A percentile compares a stretch with the other conserved stretches of the same genome.
phyloP scores from a whole-genome alignment of 768 basidiomycete species.

The Hydnomerulius pinastri region DNA sequence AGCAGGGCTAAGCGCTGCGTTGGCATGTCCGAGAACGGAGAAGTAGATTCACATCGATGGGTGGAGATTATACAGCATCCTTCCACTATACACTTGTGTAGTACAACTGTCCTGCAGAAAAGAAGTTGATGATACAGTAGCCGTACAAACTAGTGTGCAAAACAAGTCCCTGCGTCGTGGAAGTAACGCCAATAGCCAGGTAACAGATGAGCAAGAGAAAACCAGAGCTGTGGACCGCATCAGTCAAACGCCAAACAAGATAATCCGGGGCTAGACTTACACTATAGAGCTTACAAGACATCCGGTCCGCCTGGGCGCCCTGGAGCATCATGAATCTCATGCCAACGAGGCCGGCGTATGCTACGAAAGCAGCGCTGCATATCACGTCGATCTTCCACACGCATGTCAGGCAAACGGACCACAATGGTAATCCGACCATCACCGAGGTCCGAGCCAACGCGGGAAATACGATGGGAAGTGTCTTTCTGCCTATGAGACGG shows the following conservation, averaged over 20 bases:
- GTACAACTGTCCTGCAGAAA: too few relatives aligned
- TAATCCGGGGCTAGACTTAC: constrained; percentile 15
- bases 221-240: constrained; percentile 26
- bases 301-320: constrained; percentile 22
- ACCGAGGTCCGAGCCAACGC: constrained; percentile 25
- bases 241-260: neutral
- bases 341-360: constrained; percentile 26
- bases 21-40: neutral
- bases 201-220: constrained; percentile 31
- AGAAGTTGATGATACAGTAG: constrained; percentile 20
- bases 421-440: constrained; percentile 29
- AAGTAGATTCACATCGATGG: neutral
- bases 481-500: constrained; percentile 37
- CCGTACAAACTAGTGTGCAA: constrained; percentile 1
- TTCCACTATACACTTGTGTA: too few relatives aligned
- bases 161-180: constrained; percentile 15
- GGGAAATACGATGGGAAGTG: constrained; percentile 47
- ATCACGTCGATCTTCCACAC: constrained; percentile 30
- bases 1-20: too few relatives aligned
- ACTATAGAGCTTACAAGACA: constrained; percentile 33
- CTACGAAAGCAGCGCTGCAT: constrained; percentile 27
- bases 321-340: constrained; percentile 26
- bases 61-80: neutral
- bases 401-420: constrained; percentile 29
- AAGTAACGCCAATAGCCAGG: constrained; percentile 33